phyloP scores from a whole-genome alignment of 169 alveolate species.

The Eimeria zaria region DNA sequence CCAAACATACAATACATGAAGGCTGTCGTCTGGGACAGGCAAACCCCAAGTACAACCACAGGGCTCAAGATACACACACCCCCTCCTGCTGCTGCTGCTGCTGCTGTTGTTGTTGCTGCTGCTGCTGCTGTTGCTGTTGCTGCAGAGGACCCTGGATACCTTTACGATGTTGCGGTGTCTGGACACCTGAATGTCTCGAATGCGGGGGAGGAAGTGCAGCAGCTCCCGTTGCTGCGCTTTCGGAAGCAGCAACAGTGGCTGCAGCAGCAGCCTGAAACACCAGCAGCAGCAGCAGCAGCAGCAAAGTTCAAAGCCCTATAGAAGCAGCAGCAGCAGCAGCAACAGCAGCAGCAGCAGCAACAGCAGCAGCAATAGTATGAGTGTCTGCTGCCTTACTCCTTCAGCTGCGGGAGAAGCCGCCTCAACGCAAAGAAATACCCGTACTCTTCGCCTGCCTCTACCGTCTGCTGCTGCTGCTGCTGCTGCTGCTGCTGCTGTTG shows the following conservation, averaged over 20 bases:
- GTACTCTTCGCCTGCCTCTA: not conserved
- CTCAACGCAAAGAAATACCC: conserved; percentile 27
- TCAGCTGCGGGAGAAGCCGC: not conserved
- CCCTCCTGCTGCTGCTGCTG: conserved; percentile 20
- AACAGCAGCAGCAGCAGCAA: not conserved
- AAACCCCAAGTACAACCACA: conserved; percentile 2
- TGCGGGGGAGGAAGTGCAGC: conserved; percentile 26
- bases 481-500: conserved; percentile 32
- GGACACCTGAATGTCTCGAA: conserved; percentile 33
- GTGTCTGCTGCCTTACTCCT: not conserved
- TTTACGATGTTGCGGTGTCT: conserved; percentile 33
- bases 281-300: conserved; percentile 40
- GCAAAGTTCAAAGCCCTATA: not conserved
- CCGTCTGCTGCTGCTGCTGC: conserved; percentile 42
- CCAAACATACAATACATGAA: not conserved
- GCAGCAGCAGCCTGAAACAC: conserved; percentile 22
- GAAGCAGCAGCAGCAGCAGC: conserved; percentile 4
- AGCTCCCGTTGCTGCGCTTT: conserved; percentile 66
- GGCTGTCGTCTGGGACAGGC: not conserved
- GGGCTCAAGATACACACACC: not conserved
- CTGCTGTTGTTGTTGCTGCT: conserved; percentile 25
- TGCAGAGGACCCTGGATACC: not conserved
- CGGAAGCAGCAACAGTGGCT: conserved; percentile 20
- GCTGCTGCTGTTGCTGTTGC: conserved; percentile 40
- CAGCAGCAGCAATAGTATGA: not conserved